phyloP scores from a whole-genome alignment of 805 yeast genomes.

The Candida qinlingensis region DNA sequence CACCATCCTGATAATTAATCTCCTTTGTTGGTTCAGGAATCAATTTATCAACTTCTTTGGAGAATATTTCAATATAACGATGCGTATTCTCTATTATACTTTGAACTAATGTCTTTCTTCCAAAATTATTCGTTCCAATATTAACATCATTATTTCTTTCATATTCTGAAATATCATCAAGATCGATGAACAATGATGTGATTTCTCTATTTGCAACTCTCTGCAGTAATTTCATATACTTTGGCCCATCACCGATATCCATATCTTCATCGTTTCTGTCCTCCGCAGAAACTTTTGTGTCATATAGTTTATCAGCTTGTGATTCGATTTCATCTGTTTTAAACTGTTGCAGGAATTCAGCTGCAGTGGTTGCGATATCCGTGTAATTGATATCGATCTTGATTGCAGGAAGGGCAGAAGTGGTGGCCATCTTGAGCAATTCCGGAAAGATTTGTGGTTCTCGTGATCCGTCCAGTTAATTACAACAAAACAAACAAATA shows the following conservation, averaged over 20 bases:
- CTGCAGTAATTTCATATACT: conserved; percentile 73
- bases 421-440: conserved; percentile 14
- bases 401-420: conserved; percentile 49
- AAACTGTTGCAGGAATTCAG: conserved; percentile 65
- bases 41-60: conserved; percentile 67
- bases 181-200: conserved; percentile 62
- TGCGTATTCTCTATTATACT: conserved; percentile 68
- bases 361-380: conserved; percentile 50
- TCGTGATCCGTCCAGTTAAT: too few species aligned
- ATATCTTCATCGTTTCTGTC: conserved; percentile 23
- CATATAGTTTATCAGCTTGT: conserved; percentile 30
- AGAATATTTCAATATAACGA: conserved; percentile 74
- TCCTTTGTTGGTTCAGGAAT: conserved; percentile 87
- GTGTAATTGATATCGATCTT: conserved; percentile 71
- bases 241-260: conserved; percentile 42
- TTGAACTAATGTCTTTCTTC: conserved; percentile 40
- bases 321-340: conserved; percentile 34
- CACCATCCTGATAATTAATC: conserved; percentile 78
- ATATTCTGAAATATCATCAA: conserved; percentile 76
- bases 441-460: too few species aligned
- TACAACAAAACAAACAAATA: too few species aligned
- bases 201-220: conserved; percentile 78
- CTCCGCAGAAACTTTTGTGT: conserved; percentile 26
- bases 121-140: conserved; percentile 19
- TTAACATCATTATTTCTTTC: conserved; percentile 42